phyloP scores from a whole-genome alignment of 148 eudicot genomes.

The Rheum nobile region DNA sequence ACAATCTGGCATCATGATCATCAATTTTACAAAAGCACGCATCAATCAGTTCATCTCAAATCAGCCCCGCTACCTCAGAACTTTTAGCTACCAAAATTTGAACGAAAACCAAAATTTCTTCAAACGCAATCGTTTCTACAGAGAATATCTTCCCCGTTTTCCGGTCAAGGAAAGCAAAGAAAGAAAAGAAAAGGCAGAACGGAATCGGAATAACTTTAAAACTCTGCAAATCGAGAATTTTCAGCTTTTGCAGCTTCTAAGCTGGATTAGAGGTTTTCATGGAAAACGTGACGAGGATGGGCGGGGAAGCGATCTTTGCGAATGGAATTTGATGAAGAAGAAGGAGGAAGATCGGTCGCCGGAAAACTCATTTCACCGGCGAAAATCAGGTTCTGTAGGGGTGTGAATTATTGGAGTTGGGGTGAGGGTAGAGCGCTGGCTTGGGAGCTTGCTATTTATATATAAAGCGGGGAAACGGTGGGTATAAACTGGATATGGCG shows the following conservation, averaged over 20 bases:
- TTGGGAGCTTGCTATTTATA: not conserved
- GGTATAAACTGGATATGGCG: not conserved
- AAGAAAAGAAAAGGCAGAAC: not conserved
- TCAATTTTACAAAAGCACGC: not conserved
- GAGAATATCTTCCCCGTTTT: not conserved
- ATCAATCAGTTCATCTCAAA: not conserved
- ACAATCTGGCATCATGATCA: not conserved
- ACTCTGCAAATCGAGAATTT: constrained; percentile 6
- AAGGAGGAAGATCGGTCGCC: not conserved
- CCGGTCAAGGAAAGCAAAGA: not conserved
- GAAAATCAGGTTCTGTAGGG: not conserved
- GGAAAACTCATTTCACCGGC: constrained; percentile 1
- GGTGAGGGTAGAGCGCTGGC: not conserved
- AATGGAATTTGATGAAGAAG: not conserved
- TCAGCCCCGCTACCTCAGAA: not conserved
- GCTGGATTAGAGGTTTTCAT: constrained; percentile 9
- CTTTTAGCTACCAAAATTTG: not conserved
- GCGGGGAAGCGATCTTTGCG: constrained; percentile 19
- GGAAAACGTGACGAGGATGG: constrained; percentile 40
- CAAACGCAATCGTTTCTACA: not conserved
- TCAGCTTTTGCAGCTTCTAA: not conserved
- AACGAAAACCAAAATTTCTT: not conserved
- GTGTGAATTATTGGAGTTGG: constrained; percentile 4
- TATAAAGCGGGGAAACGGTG: not conserved
- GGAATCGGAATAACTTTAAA: constrained; percentile 11